Conservation (phyloP, 164 flowering plant genomes). For the Aristolochia californica region DNA sequence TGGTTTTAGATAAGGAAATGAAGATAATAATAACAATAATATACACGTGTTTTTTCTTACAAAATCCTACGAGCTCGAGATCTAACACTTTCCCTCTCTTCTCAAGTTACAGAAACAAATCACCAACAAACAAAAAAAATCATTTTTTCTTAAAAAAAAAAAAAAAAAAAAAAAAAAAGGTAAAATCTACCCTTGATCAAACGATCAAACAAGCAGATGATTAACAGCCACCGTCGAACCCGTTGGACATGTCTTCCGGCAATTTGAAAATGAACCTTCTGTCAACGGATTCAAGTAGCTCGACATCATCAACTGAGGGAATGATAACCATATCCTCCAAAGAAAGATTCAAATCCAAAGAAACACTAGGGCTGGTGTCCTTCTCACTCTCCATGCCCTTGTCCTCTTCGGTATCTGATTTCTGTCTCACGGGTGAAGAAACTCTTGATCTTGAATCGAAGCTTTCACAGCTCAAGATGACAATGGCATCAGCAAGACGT, state of each 20-base stretch:
- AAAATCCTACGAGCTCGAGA: not conserved
- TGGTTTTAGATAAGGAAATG: not conserved
- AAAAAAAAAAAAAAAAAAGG: not conserved
- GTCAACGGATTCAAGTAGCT: slow-evolving; percentile 63
- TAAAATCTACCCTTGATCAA: not conserved
- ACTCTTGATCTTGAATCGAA: slow-evolving; percentile 69
- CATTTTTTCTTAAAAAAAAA: not conserved
- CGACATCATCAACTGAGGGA: slow-evolving; percentile 42
- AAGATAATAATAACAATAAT: slow-evolving; percentile 14
- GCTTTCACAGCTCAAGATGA: slow-evolving; percentile 77
- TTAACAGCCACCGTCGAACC: not conserved
- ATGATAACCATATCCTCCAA: slow-evolving; percentile 22
- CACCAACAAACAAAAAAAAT: not conserved
- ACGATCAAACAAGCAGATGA: not conserved
- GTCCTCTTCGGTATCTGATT: slow-evolving; percentile 16
- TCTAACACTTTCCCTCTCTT: not conserved
- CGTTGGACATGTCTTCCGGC: slow-evolving; percentile 22
- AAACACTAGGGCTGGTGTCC: slow-evolving; percentile 28
- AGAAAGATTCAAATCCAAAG: slow-evolving; percentile 73
- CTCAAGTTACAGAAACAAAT: not conserved
- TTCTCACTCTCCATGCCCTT: slow-evolving; percentile 9
- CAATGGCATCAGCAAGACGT: slow-evolving; percentile 51
- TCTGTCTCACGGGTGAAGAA: slow-evolving; percentile 48
- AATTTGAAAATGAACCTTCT: slow-evolving; percentile 44
- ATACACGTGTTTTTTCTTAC: slow-evolving; percentile 19